phyloP scores from a whole-genome alignment of 208 protist genomes.

The Acanthamoeba culbertsoni region DNA sequence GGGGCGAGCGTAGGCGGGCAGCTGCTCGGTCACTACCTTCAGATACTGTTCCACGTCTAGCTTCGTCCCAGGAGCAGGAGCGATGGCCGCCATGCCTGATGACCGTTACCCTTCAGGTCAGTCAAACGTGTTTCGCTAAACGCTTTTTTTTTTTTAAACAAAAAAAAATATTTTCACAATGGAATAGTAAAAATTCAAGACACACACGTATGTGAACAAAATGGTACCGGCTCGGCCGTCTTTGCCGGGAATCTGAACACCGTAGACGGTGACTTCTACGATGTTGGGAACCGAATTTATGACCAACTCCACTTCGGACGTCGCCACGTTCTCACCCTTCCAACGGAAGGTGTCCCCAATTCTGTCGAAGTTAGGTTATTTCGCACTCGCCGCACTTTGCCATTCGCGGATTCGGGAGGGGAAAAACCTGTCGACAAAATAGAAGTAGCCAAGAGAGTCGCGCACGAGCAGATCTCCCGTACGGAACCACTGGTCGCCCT shows the following conservation, averaged over 20 bases:
- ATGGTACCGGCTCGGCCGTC: conserved; percentile 66
- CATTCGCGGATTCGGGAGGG: too few relatives aligned
- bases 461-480: conserved; percentile 63
- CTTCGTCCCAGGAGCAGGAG: background rate
- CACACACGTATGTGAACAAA: background rate
- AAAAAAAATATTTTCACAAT: background rate
- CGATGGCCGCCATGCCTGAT: conserved; percentile 27
- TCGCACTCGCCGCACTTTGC: too few relatives aligned
- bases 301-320: conserved; percentile 68
- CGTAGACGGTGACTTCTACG: conserved; percentile 63
- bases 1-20: conserved; percentile 63
- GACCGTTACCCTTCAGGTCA: background rate
- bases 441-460: conserved; percentile 68
- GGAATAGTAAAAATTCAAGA: background rate
- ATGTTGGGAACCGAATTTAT: background rate
- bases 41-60: background rate
- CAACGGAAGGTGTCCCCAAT: conserved; percentile 78
- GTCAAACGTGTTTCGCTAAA: too few relatives aligned
- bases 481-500: conserved; percentile 68
- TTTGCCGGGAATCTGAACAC: conserved; percentile 40
- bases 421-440: conserved; percentile 66
- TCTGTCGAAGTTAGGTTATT: too few relatives aligned
- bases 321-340: conserved; percentile 79
- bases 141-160: too few relatives aligned
- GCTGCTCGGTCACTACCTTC: conserved; percentile 33